phyloP scores from a whole-genome alignment of 768 basidiomycete species.

The Naganishia onofrii region DNA sequence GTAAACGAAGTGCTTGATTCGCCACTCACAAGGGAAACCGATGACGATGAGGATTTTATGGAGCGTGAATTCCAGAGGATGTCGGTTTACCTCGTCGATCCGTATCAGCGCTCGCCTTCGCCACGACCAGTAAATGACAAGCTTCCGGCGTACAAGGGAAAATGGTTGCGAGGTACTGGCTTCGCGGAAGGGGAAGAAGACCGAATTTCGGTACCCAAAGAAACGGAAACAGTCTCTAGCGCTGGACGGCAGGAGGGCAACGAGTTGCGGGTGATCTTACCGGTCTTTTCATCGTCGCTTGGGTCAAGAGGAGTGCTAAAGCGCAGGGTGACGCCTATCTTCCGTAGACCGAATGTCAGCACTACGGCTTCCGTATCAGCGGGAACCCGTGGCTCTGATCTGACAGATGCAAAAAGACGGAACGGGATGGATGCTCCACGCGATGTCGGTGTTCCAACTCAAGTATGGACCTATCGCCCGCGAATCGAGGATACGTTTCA shows the following conservation, averaged over 20 bases:
- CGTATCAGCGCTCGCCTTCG: neutral
- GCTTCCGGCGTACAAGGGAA: neutral
- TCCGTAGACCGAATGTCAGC: neutral
- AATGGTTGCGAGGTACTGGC: too few species aligned
- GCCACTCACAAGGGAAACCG: neutral
- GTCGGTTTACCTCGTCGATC: slow-evolving; percentile 7
- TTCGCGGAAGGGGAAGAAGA: too few species aligned
- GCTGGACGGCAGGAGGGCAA: too few species aligned
- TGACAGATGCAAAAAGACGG: neutral
- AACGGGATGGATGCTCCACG: neutral
- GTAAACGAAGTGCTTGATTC: neutral
- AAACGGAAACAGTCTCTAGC: too few species aligned
- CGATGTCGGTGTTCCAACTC: neutral
- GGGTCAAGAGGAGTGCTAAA: too few species aligned
- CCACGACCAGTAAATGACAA: neutral
- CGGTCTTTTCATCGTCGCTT: too few species aligned
- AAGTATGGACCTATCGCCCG: neutral
- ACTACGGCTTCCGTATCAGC: neutral
- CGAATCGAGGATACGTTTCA: too few species aligned
- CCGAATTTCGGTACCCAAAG: too few species aligned
- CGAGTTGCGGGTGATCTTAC: too few species aligned
- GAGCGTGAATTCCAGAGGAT: neutral
- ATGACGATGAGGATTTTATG: neutral
- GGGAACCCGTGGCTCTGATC: neutral
- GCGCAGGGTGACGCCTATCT: neutral